Percentiles rank a stretch among this genome's conserved stretches.
Evolutionary conservation across 208 protist species (phyloP).

Genomic region (Trypanosoma boissoni): DNA sequence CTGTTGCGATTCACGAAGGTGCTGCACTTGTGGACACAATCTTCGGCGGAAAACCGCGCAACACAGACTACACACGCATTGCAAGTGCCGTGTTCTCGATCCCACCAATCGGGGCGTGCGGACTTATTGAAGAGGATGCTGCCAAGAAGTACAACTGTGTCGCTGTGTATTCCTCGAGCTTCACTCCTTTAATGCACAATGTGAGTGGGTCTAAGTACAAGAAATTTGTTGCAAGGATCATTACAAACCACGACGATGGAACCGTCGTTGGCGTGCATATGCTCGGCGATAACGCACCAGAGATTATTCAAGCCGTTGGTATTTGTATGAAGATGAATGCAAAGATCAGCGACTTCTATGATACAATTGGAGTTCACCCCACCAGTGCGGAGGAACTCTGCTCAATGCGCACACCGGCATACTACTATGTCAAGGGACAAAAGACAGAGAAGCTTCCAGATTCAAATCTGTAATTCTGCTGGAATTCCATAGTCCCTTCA

Average conservation of each 20-base stretch:
- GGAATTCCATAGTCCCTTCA: constrained; percentile 10
- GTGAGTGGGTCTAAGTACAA: constrained; percentile 84
- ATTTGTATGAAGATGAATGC: constrained; percentile 89
- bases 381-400: constrained; percentile 94
- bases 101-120: constrained; percentile 84
- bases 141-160: constrained; percentile 58
- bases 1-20: constrained; percentile 90
- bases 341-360: constrained; percentile 94
- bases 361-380: constrained; percentile 95
- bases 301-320: constrained; percentile 91
- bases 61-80: constrained; percentile 81
- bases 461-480: constrained; percentile 50
- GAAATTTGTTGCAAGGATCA: constrained; percentile 81
- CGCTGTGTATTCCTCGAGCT: constrained; percentile 83
- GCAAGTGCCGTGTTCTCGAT: constrained; percentile 91
- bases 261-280: constrained; percentile 90
- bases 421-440: constrained; percentile 75
- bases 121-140: constrained; percentile 83
- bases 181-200: constrained; percentile 90
- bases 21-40: constrained; percentile 77
- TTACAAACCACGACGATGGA: constrained; percentile 74
- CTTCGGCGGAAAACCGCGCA: constrained; percentile 68
- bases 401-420: constrained; percentile 81
- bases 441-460: constrained; percentile 64
- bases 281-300: constrained; percentile 74